Evolutionary conservation across 139 green algal species (phyloP), one percentile per base, ranked within the genome.

Genomic region (Tetratostichococcus sp.): DNA sequence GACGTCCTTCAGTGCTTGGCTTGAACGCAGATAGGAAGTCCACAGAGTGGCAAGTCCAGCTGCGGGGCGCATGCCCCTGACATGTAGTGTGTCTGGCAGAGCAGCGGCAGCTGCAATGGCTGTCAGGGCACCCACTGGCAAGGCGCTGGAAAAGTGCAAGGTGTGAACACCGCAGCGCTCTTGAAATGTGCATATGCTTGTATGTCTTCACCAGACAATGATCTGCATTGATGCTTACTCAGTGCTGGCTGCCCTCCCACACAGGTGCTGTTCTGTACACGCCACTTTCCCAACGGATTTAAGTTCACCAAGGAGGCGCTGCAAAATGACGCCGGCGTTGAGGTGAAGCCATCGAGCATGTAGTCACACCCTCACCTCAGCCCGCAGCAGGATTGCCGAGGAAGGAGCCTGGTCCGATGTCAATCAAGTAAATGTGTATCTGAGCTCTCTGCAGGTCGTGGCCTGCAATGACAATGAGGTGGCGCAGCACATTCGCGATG

Each of bases 191-290:
- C n/a, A n/a, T n/a, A n/a, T n/a, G n/a, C n/a, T n/a, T n/a, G n/a
- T n/a, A n/a, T n/a, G n/a, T n/a, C n/a, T n/a, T n/a, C n/a, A n/a
- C n/a, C n/a, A n/a, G n/a, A n/a, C n/a, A n/a, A n/a, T n/a, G n/a
- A n/a, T n/a, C n/a, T n/a, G n/a, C n/a, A n/a, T n/a, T n/a, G n/a
- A n/a, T n/a, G n/a, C n/a, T n/a, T n/a, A n/a, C n/a, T n/a, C n/a
- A n/a, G n/a, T n/a, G n/a, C n/a, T n/a, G n/a, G n/a, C n/a, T n/a
- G n/a, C n/a, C n/a, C n/a, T n/a, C 16, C 11, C 25, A 28, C 69
- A 16, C 71, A 81, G 76, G 82, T 87, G 8, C 43, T 87, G 1
- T 87, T 87, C 59, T 87, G 82, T 34, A 77, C 76, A 22, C 74
- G 57, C 5, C 75, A 86, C 75, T 83, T 87, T 72, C 39, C 72